Conservation (phyloP, 306 rosid species). For the Vigna mungo region DNA sequence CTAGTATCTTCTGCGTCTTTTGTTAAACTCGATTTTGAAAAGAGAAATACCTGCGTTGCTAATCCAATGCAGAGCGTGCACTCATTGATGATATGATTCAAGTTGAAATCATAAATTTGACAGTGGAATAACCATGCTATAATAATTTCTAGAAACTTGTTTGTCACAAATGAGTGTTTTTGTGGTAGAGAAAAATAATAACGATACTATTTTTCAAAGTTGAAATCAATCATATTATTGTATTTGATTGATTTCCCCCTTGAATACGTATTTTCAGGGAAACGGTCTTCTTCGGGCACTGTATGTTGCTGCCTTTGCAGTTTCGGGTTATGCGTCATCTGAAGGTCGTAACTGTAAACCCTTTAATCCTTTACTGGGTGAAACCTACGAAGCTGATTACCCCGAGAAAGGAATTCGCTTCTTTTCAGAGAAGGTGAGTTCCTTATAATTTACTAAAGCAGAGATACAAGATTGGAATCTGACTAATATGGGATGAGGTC, state of each 20-base stretch:
- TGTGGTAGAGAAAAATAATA: neutral
- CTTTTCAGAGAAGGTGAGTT: conserved; percentile 94
- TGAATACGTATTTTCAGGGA: conserved; percentile 65
- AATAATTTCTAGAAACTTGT: neutral
- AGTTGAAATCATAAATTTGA: neutral
- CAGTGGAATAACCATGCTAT: neutral
- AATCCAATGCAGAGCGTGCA: no score
- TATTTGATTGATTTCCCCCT: conserved; percentile 26
- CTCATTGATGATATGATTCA: neutral
- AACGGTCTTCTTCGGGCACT: conserved; percentile 78
- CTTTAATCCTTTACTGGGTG: conserved; percentile 95
- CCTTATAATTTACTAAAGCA: conserved; percentile 29
- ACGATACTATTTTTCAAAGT: conserved; percentile 21
- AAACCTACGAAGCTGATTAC: conserved; percentile 95
- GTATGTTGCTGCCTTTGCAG: conserved; percentile 97
- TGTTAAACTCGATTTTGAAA: no score
- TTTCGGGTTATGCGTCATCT: conserved; percentile 95
- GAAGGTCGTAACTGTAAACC: conserved; percentile 98
- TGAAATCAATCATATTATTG: conserved; percentile 17
- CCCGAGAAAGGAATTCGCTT: conserved; percentile 95
- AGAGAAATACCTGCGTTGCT: no score
- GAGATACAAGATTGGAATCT: neutral
- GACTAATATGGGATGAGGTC: neutral
- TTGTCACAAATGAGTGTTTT: neutral
- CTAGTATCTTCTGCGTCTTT: no score